Evolutionary conservation across 1,284 basidiomycete species (phyloP), one percentile per base, ranked within the genome.

Genomic region (Phylloboletellus chloephorus): DNA sequence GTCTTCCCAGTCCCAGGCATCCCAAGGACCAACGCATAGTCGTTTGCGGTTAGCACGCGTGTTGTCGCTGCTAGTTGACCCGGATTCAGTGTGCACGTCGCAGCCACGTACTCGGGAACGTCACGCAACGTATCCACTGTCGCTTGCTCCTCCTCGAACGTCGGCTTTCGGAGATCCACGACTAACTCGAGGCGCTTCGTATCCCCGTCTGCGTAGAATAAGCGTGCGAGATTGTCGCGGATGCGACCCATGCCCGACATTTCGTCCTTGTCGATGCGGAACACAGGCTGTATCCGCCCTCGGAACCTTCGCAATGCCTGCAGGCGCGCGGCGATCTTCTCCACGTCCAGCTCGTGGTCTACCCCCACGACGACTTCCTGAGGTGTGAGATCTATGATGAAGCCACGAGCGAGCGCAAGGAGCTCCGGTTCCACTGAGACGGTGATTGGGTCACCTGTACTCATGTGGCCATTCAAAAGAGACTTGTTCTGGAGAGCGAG

Each of bases 1-100:
- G 95, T 97, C 67, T 99, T 99, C 7, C 95, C 95, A 2, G 96
- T 98, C 0, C 95, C 95, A 2, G 95, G 95, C 96, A 98, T 98
- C 17, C 95, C 96, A 5, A 98, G 72, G 22, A 98, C 77, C 32
- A 98, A 67, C 1, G 93, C 83, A 59, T 97, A 99, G 62, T 99
- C 94, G 46, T 79, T 68, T 0, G 95, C 89, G 2, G 72, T 68
- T 12, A 98, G 64, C 2, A 87, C 88, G 48, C 80, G 84, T 21
- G 67, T 61, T 58, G 97, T 74, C 0, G 93, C 94, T 2, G 62
- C 62, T 32, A 68, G 61, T 65, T 99, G 96, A 47, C 84, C 82
- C 0, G 63, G 54, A 56, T 98, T 98, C 11, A 98, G 72, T 16
- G 61, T 52, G 9, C 50, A 49, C 10, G 57, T 53, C 8, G 53